Percentiles rank a stretch among this genome's conserved stretches.
phyloP scores from a whole-genome alignment of 2,329 filamentous ascomycete species.

The Paradendryphiella salina region DNA sequence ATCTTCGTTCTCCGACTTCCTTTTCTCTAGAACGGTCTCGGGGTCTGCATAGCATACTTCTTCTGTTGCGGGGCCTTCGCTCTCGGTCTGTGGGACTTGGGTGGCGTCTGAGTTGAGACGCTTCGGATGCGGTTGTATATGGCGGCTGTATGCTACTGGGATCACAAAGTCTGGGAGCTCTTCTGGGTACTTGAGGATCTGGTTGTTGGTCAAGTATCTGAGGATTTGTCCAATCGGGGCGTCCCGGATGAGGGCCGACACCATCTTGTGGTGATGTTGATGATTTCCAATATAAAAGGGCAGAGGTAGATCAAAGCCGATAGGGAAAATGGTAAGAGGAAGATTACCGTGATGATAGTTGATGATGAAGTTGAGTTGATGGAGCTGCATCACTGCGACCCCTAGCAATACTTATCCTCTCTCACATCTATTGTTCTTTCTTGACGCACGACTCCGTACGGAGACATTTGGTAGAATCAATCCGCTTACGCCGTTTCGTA shows the following conservation, averaged over 20 bases:
- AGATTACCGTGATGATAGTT: not conserved
- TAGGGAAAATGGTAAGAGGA: not conserved
- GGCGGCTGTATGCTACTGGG: constrained; percentile 49
- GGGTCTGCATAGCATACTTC: constrained; percentile 30
- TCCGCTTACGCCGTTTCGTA: not conserved
- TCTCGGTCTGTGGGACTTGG: constrained; percentile 8
- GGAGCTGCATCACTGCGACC: not conserved
- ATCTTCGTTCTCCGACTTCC: constrained; percentile 19
- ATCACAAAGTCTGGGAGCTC: constrained; percentile 60
- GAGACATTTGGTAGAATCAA: not conserved
- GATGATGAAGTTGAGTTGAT: not conserved
- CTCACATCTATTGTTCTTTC: not conserved
- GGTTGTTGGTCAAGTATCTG: constrained; percentile 58
- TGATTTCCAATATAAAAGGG: not conserved
- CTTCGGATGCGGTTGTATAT: constrained; percentile 14
- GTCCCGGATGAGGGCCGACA: constrained; percentile 53
- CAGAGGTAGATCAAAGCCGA: not conserved
- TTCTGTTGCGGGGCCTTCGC: constrained; percentile 30
- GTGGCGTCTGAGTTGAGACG: constrained; percentile 17
- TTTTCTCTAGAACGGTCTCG: constrained; percentile 32
- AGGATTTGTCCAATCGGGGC: constrained; percentile 63
- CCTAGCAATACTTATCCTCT: not conserved
- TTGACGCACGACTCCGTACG: not conserved
- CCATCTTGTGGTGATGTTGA: not conserved
- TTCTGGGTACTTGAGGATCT: constrained; percentile 62